Conservation (phyloP, 2,329 filamentous ascomycete species). For the Ceratocystis papillata region DNA sequence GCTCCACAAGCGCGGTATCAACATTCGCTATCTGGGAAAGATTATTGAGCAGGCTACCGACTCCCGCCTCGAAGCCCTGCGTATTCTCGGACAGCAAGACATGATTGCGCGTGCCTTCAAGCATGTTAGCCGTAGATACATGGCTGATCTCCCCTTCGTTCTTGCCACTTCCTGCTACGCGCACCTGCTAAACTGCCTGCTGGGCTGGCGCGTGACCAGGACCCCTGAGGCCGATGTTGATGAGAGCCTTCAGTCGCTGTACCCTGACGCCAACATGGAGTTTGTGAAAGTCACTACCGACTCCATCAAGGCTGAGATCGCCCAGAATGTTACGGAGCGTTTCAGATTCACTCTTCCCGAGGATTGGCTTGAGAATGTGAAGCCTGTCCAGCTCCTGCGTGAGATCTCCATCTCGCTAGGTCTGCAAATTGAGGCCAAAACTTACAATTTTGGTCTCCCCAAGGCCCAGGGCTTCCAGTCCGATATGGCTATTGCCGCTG, state of each 20-base stretch:
- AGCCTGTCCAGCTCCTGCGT: conserved; percentile 73
- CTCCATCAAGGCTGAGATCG: conserved; percentile 56
- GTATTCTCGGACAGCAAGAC: conserved; percentile 70
- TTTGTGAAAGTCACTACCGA: conserved; percentile 73
- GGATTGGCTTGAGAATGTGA: conserved; percentile 56
- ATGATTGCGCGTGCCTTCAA: conserved; percentile 96
- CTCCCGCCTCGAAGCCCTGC: conserved; percentile 64
- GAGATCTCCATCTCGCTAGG: conserved; percentile 84
- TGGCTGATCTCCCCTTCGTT: conserved; percentile 67
- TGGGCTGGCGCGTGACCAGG: conserved; percentile 66
- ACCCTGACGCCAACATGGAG: conserved; percentile 67
- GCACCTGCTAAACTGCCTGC: conserved; percentile 86
- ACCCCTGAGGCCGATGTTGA: conserved; percentile 71
- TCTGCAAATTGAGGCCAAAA: conserved; percentile 70
- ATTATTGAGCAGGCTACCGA: conserved; percentile 58
- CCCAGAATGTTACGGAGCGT: conserved; percentile 58
- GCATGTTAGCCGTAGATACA: conserved; percentile 69
- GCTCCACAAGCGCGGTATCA: conserved; percentile 94
- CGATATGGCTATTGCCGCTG: conserved; percentile 27
- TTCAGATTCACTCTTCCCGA: conserved; percentile 65
- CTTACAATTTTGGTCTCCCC: conserved; percentile 33
- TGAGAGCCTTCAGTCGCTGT: conserved; percentile 59
- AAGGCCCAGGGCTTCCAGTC: conserved; percentile 17
- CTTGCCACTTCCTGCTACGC: conserved; percentile 70
- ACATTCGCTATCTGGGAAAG: conserved; percentile 87